phyloP scores from a whole-genome alignment of 1,284 basidiomycete genomes.

The Sparassis latifolia region DNA sequence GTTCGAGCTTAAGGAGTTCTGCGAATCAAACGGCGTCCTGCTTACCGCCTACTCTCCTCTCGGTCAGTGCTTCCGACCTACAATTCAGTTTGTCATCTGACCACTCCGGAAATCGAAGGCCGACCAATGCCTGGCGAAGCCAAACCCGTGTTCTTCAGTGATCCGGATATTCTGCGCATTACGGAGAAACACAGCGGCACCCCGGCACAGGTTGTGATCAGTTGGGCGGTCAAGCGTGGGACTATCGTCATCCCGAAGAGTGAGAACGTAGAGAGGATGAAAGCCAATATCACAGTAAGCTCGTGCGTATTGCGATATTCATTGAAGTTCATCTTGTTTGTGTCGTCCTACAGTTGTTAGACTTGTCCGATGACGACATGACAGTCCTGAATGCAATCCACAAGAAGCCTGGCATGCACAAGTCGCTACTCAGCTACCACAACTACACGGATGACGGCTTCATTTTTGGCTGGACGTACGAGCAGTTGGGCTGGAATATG shows the following conservation, averaged over 20 bases:
- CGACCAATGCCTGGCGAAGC: slow-evolving; percentile 14
- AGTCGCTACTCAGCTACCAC: slow-evolving; percentile 31
- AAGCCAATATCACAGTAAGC: slow-evolving; percentile 38
- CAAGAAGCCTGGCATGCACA: slow-evolving; percentile 39
- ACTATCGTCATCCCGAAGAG: slow-evolving; percentile 43
- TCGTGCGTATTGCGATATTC: background rate
- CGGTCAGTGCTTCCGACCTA: slow-evolving; percentile 51
- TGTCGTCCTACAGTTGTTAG: slow-evolving; percentile 26
- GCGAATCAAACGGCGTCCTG: slow-evolving; percentile 51
- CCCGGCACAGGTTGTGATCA: slow-evolving; percentile 46
- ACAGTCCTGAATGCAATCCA: slow-evolving; percentile 33
- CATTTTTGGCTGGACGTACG: slow-evolving; percentile 45
- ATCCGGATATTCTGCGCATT: slow-evolving; percentile 33
- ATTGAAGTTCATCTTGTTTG: background rate
- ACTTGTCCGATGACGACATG: slow-evolving; percentile 35
- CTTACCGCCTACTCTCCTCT: slow-evolving; percentile 67
- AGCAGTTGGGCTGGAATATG: slow-evolving; percentile 44
- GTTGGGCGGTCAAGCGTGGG: slow-evolving; percentile 43
- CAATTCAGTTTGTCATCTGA: background rate
- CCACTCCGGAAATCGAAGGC: slow-evolving; percentile 4
- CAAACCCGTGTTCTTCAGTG: slow-evolving; percentile 18
- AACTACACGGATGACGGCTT: slow-evolving; percentile 24
- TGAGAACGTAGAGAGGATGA: slow-evolving; percentile 39
- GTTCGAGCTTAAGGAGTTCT: slow-evolving; percentile 48
- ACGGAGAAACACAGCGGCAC: slow-evolving; percentile 39